Percentiles rank a stretch among this genome's conserved stretches.
These are phyloP conservation scores for Thymus quinquecostatus DNA, from an alignment of 257 asterid genomes.

Conservation along the genomic window DNA sequence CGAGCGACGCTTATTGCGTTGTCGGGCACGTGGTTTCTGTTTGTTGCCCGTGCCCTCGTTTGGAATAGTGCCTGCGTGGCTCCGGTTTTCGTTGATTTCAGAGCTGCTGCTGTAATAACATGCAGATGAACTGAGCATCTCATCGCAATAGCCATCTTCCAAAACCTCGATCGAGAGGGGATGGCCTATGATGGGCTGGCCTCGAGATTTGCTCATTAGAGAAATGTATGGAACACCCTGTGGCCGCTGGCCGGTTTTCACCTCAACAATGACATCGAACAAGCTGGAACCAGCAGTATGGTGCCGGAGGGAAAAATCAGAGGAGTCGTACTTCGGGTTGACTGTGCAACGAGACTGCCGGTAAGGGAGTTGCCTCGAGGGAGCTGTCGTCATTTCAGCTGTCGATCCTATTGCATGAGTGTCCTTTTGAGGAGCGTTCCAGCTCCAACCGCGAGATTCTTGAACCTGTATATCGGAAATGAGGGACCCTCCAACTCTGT, in stretches of 20 bases:
- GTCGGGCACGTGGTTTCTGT: constrained; percentile 35
- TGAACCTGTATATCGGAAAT: constrained; percentile 44
- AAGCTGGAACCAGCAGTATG: constrained; percentile 47
- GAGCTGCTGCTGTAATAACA: constrained; percentile 57
- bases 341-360: constrained; percentile 73
- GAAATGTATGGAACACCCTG: constrained; percentile 80
- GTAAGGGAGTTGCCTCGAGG: constrained; percentile 70
- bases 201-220: constrained; percentile 68
- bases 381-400: constrained; percentile 37
- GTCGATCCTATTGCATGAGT: constrained; percentile 34
- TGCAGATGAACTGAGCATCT: constrained; percentile 38
- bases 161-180: constrained; percentile 68
- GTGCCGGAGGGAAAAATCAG: constrained; percentile 63
- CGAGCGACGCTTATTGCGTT: constrained; percentile 32
- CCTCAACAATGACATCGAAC: constrained; percentile 68
- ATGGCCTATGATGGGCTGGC: constrained; percentile 78
- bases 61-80: constrained; percentile 25
- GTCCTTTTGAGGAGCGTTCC: constrained; percentile 50
- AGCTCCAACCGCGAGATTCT: constrained; percentile 61
- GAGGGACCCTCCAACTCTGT: constrained; percentile 44
- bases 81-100: constrained; percentile 41
- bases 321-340: constrained; percentile 76
- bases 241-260: constrained; percentile 56
- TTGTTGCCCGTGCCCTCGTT: constrained; percentile 31
- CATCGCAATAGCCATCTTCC: constrained; percentile 58